Evolutionary conservation across 73 alveolate genomes (phyloP).

Genomic region (Uronychia setigera): DNA sequence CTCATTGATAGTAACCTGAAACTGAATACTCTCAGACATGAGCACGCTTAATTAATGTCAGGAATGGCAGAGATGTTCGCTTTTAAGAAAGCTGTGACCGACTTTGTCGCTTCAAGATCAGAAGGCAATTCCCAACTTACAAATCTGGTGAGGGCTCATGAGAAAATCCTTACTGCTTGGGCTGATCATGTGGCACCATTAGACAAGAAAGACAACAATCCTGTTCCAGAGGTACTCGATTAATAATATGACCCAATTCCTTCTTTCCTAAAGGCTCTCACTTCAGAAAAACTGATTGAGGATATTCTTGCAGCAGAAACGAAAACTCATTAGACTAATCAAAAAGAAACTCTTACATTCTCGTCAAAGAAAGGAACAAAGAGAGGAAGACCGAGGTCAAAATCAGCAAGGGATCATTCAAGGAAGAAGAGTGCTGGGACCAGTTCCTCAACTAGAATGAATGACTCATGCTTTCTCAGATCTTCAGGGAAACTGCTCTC

Average conservation of each 20-base stretch:
- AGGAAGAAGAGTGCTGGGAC: slow-evolving; percentile 2
- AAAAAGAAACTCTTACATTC: background rate
- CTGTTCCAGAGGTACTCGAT: background rate
- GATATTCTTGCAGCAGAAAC: background rate
- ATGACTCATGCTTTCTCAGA: background rate
- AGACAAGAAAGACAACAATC: background rate
- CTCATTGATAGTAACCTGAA: background rate
- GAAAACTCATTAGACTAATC: background rate
- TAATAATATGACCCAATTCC: background rate
- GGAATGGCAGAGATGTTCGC: slow-evolving; percentile 1
- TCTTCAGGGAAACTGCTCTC: background rate
- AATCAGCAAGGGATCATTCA: slow-evolving; percentile 3
- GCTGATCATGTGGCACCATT: background rate
- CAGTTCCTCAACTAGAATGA: background rate
- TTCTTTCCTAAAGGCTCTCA: background rate
- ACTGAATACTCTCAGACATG: background rate
- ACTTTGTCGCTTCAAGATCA: background rate
- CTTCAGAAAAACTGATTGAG: background rate
- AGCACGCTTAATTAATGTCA: background rate
- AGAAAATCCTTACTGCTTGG: background rate
- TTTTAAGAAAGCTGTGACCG: background rate
- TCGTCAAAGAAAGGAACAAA: background rate
- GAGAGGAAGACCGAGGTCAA: background rate
- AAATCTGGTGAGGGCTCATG: background rate
- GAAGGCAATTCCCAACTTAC: background rate